phyloP scores from a whole-genome alignment of 208 protist species.

The Wallacemonas sp. region DNA sequence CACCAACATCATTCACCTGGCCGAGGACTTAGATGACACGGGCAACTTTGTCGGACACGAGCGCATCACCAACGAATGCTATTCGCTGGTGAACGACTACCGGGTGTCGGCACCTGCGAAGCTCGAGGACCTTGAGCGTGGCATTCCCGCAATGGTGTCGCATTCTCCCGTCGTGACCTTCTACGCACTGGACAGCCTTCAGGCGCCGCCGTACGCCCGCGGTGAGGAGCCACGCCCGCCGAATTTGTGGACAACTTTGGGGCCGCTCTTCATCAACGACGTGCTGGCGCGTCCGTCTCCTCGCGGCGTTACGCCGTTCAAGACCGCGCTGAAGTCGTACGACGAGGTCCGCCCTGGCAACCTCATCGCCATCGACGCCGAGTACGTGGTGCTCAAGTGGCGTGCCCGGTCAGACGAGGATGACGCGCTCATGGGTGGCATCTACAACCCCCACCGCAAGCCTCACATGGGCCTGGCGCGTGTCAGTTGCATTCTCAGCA shows the following conservation, averaged over 20 bases:
- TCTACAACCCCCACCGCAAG: constrained; percentile 50
- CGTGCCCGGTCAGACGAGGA: constrained; percentile 35
- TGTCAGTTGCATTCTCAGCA: constrained; percentile 88
- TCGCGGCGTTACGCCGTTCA: constrained; percentile 54
- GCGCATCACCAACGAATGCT: constrained; percentile 80
- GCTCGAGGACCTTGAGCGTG: constrained; percentile 66
- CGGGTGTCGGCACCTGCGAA: constrained; percentile 76
- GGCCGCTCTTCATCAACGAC: constrained; percentile 80
- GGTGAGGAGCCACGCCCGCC: constrained; percentile 69
- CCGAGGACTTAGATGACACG: constrained; percentile 83
- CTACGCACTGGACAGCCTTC: constrained; percentile 80
- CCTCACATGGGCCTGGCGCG: constrained; percentile 86
- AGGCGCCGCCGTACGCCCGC: constrained; percentile 54
- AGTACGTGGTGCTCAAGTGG: constrained; percentile 90
- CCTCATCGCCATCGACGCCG: constrained; percentile 86
- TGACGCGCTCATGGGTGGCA: constrained; percentile 27
- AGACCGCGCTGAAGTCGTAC: constrained; percentile 65
- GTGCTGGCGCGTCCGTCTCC: constrained; percentile 69
- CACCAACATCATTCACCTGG: constrained; percentile 88
- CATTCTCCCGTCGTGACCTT: constrained; percentile 82
- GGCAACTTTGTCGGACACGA: constrained; percentile 91
- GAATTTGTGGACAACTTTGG: constrained; percentile 79
- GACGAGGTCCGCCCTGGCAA: constrained; percentile 73
- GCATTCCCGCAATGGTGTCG: constrained; percentile 73
- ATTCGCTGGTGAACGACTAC: constrained; percentile 88